Evolutionary conservation across 805 yeast genomes (phyloP), one percentile per base, ranked within the genome.

Genomic region (Grigorovia humatica): DNA sequence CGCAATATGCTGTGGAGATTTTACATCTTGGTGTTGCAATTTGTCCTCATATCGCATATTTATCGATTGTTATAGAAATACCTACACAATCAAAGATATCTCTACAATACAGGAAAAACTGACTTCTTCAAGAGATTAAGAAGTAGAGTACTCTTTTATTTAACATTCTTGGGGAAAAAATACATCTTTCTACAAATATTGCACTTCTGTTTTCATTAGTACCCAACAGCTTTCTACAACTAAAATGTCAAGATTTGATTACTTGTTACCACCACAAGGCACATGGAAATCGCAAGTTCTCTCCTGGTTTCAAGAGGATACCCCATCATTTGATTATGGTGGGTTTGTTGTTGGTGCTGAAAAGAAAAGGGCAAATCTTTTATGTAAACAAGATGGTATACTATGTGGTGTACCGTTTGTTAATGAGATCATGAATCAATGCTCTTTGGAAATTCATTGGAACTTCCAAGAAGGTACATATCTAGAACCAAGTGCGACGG

Each of bases 311-410:
- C 73, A 78, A 5, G 98, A 90, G 62, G 98, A 90, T 61, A 91
- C 86, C 15, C 97, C 98, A 1, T 81, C 95, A 0, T 91, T 91
- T 60, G 98, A 90, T 66, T 85, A 83, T 60, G 98, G 98, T 38
- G 98, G 96, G 1, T 88, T 72, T 61, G 98, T 91, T 1, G 98
- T 91, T n/a, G 97, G 98, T 12, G 76, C 77, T 50, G 82, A 76
- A 45, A 58, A 59, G 2, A 85, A 87, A 61, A 73, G 81, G 2
- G 97, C 96, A 1, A 80, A 87, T 1, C 72, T 90, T 44, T 84
- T 78, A 69, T 85, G 95, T 74, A 90, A 90, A 68, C 83, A 83
- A 54, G 72, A 75, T 43, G 96, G 97, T 27, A 74, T 88, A 5
- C 70, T 91, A 5, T 80, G 88, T 43, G 97, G 98, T 35, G 79